Base-by-base conservation (phyloP, 257 asterid species). In the Solanum stenotomum region DNA sequence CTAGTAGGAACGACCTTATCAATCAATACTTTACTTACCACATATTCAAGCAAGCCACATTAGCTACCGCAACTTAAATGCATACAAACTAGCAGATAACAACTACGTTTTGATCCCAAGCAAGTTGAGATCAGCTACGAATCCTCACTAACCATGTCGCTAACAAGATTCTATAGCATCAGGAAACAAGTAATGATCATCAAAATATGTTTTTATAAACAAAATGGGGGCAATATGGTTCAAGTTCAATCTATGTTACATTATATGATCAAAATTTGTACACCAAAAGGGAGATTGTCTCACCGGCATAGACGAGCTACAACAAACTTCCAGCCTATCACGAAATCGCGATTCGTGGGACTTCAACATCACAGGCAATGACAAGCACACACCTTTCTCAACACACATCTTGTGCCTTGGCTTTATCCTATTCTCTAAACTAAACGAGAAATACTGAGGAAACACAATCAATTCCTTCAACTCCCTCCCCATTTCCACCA, bases 401-500 rank as follows among this genome's bases (percentile, higher is more conserved):
- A 93, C 94, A 71, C 99, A 96, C 92, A 91, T 82, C 87, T 88
- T 89, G 90, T 96, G 98, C 91, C 99, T 93, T 34, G 93, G 94
- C 84, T 95, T 95, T 14, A 96, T 95, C 95, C 98, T 88, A 87
- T 93, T 95, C 92, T 96, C 98, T 86, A 97, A 93, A 88, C 99
- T 97, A 88, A 93, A 97, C 4, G 98, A 97, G 89, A 97, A 97
- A 74, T 94, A 97, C 70, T 97, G 99, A 22, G 99, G 98, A 82
- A 97, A 97, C 8, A 90, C 93, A 15, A 90, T 94, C 93, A 97
- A 81, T 82, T 96, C 98, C 94, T 89, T 92, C 94, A 94, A 79
- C 56, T 91, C 98, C 91, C 99, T 94, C 71, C 98, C 97, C 98
- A 96, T 97, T 86, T 96, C 98, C 92, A 94, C 95, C 90, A 95